Evolutionary conservation across 2,329 filamentous ascomycete genomes (phyloP).

Genomic region (Penicillium sp.): DNA sequence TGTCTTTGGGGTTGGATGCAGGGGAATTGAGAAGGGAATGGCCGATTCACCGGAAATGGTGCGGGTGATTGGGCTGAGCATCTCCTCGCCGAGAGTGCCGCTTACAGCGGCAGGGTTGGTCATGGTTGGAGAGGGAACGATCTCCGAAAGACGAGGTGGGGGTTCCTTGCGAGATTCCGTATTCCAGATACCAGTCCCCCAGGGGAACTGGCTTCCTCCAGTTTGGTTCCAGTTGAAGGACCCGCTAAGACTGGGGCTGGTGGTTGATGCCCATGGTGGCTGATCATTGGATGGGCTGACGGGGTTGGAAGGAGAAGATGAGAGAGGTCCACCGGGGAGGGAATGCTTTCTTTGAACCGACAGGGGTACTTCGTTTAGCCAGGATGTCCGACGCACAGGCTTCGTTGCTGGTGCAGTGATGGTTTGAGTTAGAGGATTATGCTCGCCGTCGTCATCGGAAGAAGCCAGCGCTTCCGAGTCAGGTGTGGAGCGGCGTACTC

Average conservation of each 20-base stretch:
- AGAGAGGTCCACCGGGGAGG: slow-evolving; percentile 74
- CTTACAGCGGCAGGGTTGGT: slow-evolving; percentile 54
- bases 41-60: slow-evolving; percentile 56
- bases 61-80: slow-evolving; percentile 55
- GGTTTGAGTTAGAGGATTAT: slow-evolving; percentile 59
- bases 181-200: slow-evolving; percentile 85
- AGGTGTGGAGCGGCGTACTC: slow-evolving; percentile 79
- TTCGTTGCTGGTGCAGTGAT: slow-evolving; percentile 58
- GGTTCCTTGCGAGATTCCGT: slow-evolving; percentile 74
- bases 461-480: slow-evolving; percentile 93
- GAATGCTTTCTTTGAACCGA: slow-evolving; percentile 74
- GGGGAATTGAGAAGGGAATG: slow-evolving; percentile 83
- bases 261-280: slow-evolving; percentile 46
- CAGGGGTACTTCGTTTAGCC: slow-evolving; percentile 81
- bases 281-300: slow-evolving; percentile 75
- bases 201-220: slow-evolving; percentile 61
- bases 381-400: slow-evolving; percentile 74
- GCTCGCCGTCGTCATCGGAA: slow-evolving; percentile 87
- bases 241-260: slow-evolving; percentile 43
- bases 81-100: slow-evolving; percentile 57
- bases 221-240: slow-evolving; percentile 51
- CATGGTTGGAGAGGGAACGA: slow-evolving; percentile 75
- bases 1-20: slow-evolving; percentile 88
- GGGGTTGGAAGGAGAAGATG: slow-evolving; percentile 78
- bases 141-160: slow-evolving; percentile 73